Base-by-base conservation (phyloP, 2,329 filamentous ascomycete genomes). In the Sporothrix pseudoabietina region DNA sequence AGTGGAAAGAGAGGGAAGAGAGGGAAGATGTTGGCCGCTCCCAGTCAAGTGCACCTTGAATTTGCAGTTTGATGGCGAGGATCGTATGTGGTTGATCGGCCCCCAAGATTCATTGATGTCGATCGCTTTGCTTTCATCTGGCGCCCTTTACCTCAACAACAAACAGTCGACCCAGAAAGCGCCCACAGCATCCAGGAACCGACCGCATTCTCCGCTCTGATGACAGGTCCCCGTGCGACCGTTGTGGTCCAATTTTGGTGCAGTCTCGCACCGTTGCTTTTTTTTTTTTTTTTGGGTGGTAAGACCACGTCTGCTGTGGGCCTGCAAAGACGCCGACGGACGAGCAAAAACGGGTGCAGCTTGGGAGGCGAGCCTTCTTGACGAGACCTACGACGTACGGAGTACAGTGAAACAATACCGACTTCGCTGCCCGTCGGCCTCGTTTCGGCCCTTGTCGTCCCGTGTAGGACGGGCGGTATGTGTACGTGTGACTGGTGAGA, bases 381-480 rank as follows among this genome's bases (percentile, higher is more conserved):
- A 55, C 22, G 30, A 22, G 14, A 10, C n/a, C 26, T 26, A 26
- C 26, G 26, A 26, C 26, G 26, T 26, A 26, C 26, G 26, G 26
- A 26, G 26, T 10, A 22, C 19, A 22, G 2, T 8, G 7, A 22
- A 6, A 54, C 22, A 19, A 1, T 54, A 54, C 52, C 19, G 19
- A 22, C 8, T 22, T 22, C 5, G 8, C 52, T 54, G 52, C 6
- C 14, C 19, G 52, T 66, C 61, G 61, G 61, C 61, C 61, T 66
- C 61, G 61, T 47, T 47, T 66, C 61, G 61, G 61, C 30, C 61
- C 61, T 66, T 65, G 55, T 61, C n/a, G 22, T 66, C n/a, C 61
- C 39, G 39, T 66, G 61, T 66, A 47, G n/a, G 61, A 47, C 61
- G 12, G 61, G 39, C 39, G 39, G 39, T 19, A 26, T 19, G 12